These are phyloP conservation scores for Fusarium sp. DNA, from an alignment of 2,329 filamentous ascomycete genomes.

Conservation along the genomic window DNA sequence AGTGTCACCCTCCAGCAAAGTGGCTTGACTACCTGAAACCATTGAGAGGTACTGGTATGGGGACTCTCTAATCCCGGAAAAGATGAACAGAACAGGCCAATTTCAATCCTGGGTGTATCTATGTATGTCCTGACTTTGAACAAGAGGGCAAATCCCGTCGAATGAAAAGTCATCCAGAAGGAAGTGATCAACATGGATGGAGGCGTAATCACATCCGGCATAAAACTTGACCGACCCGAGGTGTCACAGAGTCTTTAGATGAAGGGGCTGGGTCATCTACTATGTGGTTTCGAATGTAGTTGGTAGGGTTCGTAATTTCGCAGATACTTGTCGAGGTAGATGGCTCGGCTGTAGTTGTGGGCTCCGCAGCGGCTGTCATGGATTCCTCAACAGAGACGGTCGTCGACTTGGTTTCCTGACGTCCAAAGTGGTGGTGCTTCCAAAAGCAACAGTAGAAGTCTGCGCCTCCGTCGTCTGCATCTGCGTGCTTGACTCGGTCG, in stretches of 20 bases:
- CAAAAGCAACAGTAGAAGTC: neutral
- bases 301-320: neutral
- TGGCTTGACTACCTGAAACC: too few species aligned
- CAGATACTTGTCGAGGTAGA: neutral
- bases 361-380: neutral
- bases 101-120: too few species aligned
- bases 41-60: too few species aligned
- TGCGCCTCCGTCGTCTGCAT: neutral
- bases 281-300: neutral
- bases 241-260: neutral
- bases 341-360: neutral
- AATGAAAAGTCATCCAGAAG: neutral
- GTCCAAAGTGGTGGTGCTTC: neutral
- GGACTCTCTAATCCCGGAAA: too few species aligned
- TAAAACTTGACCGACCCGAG: neutral
- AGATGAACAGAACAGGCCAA: too few species aligned
- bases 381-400: neutral
- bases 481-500: neutral
- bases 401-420: neutral
- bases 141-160: neutral
- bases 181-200: neutral
- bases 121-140: neutral
- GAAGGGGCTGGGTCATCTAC: neutral
- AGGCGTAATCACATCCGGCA: neutral
- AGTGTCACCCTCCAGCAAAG: too few species aligned